Evolutionary conservation across 1,139 yeast species (phyloP).

Genomic region (Magnusiomyces paraingens): DNA sequence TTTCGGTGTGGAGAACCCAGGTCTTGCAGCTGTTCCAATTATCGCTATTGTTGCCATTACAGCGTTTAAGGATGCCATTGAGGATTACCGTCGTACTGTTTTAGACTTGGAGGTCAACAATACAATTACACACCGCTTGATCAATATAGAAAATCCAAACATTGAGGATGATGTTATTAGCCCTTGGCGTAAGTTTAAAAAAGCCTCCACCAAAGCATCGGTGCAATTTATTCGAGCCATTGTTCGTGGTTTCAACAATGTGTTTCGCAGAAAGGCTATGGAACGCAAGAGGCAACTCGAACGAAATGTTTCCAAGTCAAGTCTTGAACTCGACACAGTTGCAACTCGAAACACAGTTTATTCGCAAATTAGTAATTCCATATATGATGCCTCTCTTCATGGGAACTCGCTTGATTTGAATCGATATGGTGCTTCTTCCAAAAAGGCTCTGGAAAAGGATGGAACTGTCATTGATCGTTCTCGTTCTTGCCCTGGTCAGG

Average conservation of each 20-base stretch:
- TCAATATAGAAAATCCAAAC: constrained; percentile 66
- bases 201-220: constrained; percentile 32
- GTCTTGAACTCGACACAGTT: constrained; percentile 20
- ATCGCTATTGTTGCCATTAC: constrained; percentile 87
- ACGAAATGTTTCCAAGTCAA: constrained; percentile 2
- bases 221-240: constrained; percentile 15
- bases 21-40: constrained; percentile 86
- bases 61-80: constrained; percentile 89
- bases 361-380: not conserved
- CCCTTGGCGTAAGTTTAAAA: constrained; percentile 64
- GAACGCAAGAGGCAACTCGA: constrained; percentile 9
- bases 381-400: constrained; percentile 16
- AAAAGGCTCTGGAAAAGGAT: constrained; percentile 10
- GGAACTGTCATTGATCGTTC: constrained; percentile 34
- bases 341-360: constrained; percentile 16
- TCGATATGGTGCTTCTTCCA: constrained; percentile 10
- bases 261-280: constrained; percentile 14
- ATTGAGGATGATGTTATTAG: constrained; percentile 59
- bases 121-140: constrained; percentile 68
- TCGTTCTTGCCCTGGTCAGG: constrained; percentile 28
- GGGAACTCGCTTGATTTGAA: constrained; percentile 12
- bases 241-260: constrained; percentile 8
- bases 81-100: constrained; percentile 78
- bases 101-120: constrained; percentile 84
- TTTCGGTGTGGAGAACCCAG: constrained; percentile 90